Evolutionary conservation across 495 filamentous ascomycete genomes (phyloP).

Genomic region (Choiromyces venosus): DNA sequence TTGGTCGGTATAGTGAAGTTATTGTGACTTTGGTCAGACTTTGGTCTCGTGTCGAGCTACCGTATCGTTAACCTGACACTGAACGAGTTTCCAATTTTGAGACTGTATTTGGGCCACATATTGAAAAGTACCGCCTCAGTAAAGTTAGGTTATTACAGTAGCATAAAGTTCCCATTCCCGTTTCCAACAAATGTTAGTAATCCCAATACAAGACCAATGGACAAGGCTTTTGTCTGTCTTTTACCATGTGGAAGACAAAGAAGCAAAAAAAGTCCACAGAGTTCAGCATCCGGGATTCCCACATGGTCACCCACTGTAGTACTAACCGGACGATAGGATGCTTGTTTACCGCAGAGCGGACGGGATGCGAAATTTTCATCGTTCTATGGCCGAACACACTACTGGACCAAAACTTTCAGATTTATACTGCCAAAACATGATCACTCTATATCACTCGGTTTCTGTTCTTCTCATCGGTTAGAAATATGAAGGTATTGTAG

Average conservation of each 20-base stretch:
- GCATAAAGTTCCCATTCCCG: not conserved
- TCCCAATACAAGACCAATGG: not conserved
- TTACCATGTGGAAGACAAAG: not conserved
- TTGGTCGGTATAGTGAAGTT: no score
- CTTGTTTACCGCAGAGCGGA: not conserved
- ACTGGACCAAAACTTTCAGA: not conserved
- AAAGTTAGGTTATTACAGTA: not conserved
- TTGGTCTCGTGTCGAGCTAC: no score
- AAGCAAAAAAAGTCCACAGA: not conserved
- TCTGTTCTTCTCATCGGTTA: not conserved
- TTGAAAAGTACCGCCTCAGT: not conserved
- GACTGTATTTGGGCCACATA: no score
- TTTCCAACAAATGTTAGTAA: not conserved
- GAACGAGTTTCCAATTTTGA: no score
- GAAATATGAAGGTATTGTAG: no score
- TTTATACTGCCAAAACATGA: no score
- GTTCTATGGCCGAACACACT: not conserved
- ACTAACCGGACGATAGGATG: conserved; percentile 3
- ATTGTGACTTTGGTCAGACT: no score
- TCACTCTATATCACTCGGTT: not conserved
- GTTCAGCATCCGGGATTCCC: conserved; percentile 5
- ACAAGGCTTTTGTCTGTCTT: not conserved
- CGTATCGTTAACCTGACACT: no score
- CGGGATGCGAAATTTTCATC: not conserved
- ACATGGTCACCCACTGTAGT: conserved; percentile 7